Conservation (phyloP, 192 early-diverging fungal genomes). For the Coemansia sp. region DNA sequence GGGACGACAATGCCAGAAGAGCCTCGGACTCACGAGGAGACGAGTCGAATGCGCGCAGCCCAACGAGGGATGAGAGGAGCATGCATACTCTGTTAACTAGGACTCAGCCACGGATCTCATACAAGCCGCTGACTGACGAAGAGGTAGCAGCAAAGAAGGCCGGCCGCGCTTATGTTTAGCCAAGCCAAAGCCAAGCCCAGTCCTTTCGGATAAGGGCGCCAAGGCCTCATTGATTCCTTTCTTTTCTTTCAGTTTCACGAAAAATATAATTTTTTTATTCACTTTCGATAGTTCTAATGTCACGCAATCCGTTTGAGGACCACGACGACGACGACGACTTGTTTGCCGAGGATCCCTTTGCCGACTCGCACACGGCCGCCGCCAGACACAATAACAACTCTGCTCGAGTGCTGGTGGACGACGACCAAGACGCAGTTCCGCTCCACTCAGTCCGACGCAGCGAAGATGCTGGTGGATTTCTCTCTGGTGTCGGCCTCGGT, state of each 20-base stretch:
- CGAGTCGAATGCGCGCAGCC: background rate
- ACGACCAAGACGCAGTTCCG: conserved; percentile 39
- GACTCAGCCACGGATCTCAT: conserved; percentile 23
- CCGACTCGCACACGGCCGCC: conserved; percentile 22
- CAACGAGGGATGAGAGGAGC: conserved; percentile 3
- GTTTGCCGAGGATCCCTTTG: conserved; percentile 45
- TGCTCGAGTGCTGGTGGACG: conserved; percentile 12
- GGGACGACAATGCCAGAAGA: background rate
- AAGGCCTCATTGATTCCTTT: background rate
- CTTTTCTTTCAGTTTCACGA: conserved; percentile 6
- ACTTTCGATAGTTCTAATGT: conserved; percentile 18
- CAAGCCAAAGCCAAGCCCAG: background rate
- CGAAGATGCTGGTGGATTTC: conserved; percentile 34
- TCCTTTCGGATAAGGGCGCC: background rate
- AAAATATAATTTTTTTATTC: background rate
- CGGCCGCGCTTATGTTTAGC: background rate
- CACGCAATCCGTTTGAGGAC: conserved; percentile 51
- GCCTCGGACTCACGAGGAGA: background rate
- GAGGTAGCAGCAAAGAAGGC: conserved; percentile 43
- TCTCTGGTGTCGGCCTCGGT: conserved; percentile 27
- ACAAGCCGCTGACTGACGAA: conserved; percentile 36
- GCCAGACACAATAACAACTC: conserved; percentile 14
- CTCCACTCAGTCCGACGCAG: conserved; percentile 42
- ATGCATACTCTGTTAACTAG: conserved; percentile 18
- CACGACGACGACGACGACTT: conserved; percentile 34